Evolutionary conservation across 257 asterid species (phyloP), one percentile per base, ranked within the genome.

Genomic region (Thymus quinquecostatus): DNA sequence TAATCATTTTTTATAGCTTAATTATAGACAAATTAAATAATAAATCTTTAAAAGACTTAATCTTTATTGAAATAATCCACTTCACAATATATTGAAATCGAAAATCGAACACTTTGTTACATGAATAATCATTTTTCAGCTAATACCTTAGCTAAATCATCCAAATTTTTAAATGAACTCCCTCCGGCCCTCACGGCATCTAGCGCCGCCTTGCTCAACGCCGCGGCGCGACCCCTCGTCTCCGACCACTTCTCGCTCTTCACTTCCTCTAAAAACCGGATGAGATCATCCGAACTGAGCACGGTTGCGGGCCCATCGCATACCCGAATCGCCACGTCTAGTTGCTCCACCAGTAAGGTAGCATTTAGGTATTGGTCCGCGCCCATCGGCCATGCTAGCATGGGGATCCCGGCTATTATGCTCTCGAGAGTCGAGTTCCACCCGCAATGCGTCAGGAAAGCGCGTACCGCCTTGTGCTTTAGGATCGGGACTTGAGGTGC

Each of bases 301-400:
- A 85, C 82, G 0, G 88, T 73, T 11, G 81, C 65, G 0, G 34
- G 86, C 71, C 97, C 97, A 44, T 89, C 92, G 49, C 95, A 85
- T 13, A 86, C 86, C 63, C 86, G 82, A 41, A 77, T 41, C 1
- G 89, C 97, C 1, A 92, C 74, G 44, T 69, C 82, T 59, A 86
- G 54, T 44, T 88, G 80, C 12, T 89, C 95, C 53, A 84, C 96
- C 66, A 92, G 30, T 69, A 89, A 40, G 6, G 85, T 84, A 0
- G 98, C 88, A 13, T 92, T 77, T 10, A 77, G 2, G 33, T 60
- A 92, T 43, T 92, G 96, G 34, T 92, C 98, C 0, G 96, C 98
- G 0, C 87, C 78, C 98, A 92, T 92, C 0, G 98, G 94, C 98
- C 98, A 92, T 0, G 92, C 78, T 57, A 89, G 66, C 92, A 89